Base-by-base conservation (phyloP, 2,329 filamentous ascomycete genomes). In the Saccharata proteae region DNA sequence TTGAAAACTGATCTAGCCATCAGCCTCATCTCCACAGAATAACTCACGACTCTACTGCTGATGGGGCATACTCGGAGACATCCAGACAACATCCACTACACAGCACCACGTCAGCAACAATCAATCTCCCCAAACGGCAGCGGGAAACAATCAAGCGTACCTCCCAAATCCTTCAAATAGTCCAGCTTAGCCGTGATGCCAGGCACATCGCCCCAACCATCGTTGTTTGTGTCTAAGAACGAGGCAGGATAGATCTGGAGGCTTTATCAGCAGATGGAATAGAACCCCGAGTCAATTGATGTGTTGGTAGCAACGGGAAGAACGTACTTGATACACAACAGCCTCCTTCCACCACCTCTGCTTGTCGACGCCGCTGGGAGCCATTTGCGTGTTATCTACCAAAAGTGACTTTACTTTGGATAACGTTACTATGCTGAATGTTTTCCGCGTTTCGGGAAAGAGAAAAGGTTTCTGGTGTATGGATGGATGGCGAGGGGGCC, bases 181-280 rank as follows among this genome's bases (percentile, higher is more conserved):
- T 72, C 62, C 1, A 80, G 57, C 39, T 74, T 71, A 24, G 65
- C 65, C 8, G 69, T 67, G 35, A 80, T 71, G n/a, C 76, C 76
- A 5, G 61, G 64, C 12, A 81, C 54, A 40, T 77, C 69, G 8
- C 75, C 74, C 41, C 71, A 60, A 30, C 76, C 71, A 43, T 73
- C 67, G 21, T 62, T 63, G 35, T 74, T 71, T 38, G 62, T 64
- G 45, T 68, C 63, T 40, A 58, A 55, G 46, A 65, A 68, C 16
- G 46, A 52, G 20, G 57, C 55, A 4, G 60, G 60, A 43, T 63
- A 65, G 28, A 64, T 56, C 41, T 63, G 44, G n/a, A n/a, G n/a
- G n/a, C n/a, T n/a, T 26, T n/a, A n/a, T n/a, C n/a, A n/a, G n/a
- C n/a, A n/a, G n/a, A n/a, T n/a, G n/a, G n/a, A n/a, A n/a, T 22